These are phyloP conservation scores for Lactuca sativa DNA, from an alignment of 129 eudicot genomes.

Conservation along the genomic window DNA sequence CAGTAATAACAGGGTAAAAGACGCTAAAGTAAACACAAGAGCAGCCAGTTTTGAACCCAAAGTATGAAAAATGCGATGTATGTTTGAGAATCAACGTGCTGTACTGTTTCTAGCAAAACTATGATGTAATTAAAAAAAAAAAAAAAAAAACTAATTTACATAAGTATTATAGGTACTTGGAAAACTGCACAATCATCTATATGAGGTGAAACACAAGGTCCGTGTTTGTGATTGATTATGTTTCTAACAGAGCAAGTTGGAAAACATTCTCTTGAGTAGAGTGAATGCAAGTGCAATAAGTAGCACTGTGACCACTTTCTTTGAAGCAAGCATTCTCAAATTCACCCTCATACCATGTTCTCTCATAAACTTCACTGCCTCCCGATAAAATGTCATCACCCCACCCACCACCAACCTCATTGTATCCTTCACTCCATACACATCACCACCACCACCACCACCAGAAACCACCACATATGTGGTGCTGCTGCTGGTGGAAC, in stretches of 20 bases:
- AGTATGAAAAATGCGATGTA: too few relatives aligned
- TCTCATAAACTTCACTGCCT: conserved; percentile 50
- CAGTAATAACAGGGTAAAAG: too few relatives aligned
- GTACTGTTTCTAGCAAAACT: too few relatives aligned
- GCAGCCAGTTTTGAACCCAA: too few relatives aligned
- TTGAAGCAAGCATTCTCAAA: conserved; percentile 77
- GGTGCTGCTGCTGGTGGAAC: not conserved
- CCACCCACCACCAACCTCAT: conserved; percentile 47
- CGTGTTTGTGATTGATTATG: too few relatives aligned
- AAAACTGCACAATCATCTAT: too few relatives aligned
- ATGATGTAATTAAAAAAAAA: too few relatives aligned
- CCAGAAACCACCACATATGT: conserved; percentile 50
- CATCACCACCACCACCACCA: conserved; percentile 31
- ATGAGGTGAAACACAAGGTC: too few relatives aligned
- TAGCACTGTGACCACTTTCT: conserved; percentile 56
- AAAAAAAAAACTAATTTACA: too few relatives aligned
- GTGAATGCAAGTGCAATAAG: conserved; percentile 40
- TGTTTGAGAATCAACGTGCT: too few relatives aligned
- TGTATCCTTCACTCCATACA: conserved; percentile 44
- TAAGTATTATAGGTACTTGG: too few relatives aligned
- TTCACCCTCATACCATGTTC: conserved; percentile 76
- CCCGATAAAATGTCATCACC: conserved; percentile 34
- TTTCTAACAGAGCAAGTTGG: not conserved
- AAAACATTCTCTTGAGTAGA: conserved; percentile 50
- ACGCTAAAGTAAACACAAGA: too few relatives aligned